A percentile compares a stretch with the other conserved stretches of the same genome.
Evolutionary conservation across 140 eudicot genomes (phyloP).

Genomic region (Ambrosia hybrid): DNA sequence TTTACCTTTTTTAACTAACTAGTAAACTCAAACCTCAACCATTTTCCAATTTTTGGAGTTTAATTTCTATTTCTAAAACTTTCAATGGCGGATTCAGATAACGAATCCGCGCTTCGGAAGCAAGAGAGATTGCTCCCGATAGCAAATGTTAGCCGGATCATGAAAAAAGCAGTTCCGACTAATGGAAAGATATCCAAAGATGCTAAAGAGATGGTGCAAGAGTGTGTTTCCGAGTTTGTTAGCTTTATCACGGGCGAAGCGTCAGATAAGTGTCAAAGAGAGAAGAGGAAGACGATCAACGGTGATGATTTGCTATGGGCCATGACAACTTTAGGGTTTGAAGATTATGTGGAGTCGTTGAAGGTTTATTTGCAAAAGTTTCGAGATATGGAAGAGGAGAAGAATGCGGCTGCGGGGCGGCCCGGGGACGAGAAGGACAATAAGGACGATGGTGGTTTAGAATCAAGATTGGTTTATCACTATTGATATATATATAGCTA

Average conservation of each 20-base stretch:
- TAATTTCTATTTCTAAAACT: no score
- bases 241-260: conserved; percentile 46
- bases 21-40: no score
- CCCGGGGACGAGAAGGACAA: background rate
- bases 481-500: background rate
- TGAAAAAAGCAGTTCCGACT: conserved; percentile 55
- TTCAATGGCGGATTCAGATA: conserved; percentile 8
- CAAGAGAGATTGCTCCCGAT: conserved; percentile 57
- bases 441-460: background rate
- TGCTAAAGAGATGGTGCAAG: conserved; percentile 62
- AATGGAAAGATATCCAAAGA: conserved; percentile 60
- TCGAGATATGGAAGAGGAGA: conserved; percentile 49
- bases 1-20: no score
- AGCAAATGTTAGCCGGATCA: conserved; percentile 57
- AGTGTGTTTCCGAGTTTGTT: conserved; percentile 62
- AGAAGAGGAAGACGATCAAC: conserved; percentile 61
- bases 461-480: background rate
- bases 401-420: conserved; percentile 1
- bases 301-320: conserved; percentile 62
- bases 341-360: conserved; percentile 51
- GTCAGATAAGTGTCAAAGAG: conserved; percentile 57
- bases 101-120: conserved; percentile 27
- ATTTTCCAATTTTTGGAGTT: no score
- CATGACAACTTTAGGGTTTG: conserved; percentile 63
- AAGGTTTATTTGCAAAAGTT: conserved; percentile 50